These are phyloP conservation scores for Thuidium tamariscinum DNA, from an alignment of 225 moss, liverwort and hornwort species.

Conservation along the genomic window DNA sequence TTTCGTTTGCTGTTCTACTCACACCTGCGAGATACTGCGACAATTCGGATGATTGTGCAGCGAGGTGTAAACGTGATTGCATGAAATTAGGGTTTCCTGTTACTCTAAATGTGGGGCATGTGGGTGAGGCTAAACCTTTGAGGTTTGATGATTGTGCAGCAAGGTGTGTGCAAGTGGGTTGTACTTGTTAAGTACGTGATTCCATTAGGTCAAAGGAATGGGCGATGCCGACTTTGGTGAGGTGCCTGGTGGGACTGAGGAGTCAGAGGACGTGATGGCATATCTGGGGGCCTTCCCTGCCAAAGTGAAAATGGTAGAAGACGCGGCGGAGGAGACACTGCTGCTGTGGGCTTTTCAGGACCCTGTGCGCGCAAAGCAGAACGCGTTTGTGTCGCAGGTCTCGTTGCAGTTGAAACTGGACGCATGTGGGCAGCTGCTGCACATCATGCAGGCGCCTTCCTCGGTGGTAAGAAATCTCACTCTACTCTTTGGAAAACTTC, in stretches of 20 bases:
- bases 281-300: constrained; percentile 52
- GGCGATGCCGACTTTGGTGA: constrained; percentile 2
- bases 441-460: constrained; percentile 71
- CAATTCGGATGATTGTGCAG: background rate
- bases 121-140: background rate
- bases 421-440: constrained; percentile 74
- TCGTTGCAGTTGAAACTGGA: constrained; percentile 58
- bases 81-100: background rate
- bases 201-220: background rate
- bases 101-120: background rate
- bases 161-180: background rate
- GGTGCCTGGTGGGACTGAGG: background rate
- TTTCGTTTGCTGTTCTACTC: background rate
- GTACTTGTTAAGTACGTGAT: background rate
- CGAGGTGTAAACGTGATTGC: background rate
- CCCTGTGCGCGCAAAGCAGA: constrained; percentile 58
- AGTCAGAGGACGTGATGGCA: constrained; percentile 24
- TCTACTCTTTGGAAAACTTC: background rate
- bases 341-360: constrained; percentile 83
- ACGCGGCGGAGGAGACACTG: constrained; percentile 82
- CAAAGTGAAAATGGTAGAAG: constrained; percentile 47
- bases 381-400: constrained; percentile 57
- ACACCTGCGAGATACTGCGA: background rate
- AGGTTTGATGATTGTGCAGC: background rate
- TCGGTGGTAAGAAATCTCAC: constrained; percentile 33